These are phyloP conservation scores for Ganoderma lingzhi DNA, from an alignment of 1,284 basidiomycete genomes.

Conservation along the genomic window DNA sequence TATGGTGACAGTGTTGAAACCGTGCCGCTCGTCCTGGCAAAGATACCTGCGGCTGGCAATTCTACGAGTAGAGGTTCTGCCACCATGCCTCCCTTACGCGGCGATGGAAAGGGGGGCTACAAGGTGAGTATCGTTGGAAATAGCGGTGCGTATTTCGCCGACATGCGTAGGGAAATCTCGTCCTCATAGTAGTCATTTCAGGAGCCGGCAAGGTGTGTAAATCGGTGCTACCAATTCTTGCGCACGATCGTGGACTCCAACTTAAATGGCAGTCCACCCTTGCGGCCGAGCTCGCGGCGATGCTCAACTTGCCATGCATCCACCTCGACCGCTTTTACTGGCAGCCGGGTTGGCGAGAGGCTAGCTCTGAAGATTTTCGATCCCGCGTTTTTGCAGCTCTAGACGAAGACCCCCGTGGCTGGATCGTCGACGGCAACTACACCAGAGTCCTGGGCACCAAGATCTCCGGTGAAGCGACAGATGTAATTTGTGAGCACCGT, in stretches of 20 bases:
- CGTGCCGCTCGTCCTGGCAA: not conserved
- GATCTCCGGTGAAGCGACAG: conserved; percentile 54
- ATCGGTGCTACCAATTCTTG: conserved; percentile 13
- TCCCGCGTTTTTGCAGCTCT: conserved; percentile 31
- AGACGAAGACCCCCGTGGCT: conserved; percentile 30
- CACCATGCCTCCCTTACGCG: conserved; percentile 48
- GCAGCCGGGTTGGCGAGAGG: conserved; percentile 36
- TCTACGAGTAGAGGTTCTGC: too few relatives aligned
- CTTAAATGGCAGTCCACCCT: conserved; percentile 54
- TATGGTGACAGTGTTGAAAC: not conserved
- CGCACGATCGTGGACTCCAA: not conserved
- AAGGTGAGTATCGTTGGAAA: conserved; percentile 62
- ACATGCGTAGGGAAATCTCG: not conserved
- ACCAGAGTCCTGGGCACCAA: conserved; percentile 32
- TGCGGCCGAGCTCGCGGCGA: conserved; percentile 50
- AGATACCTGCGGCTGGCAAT: not conserved
- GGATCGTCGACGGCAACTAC: conserved; percentile 43
- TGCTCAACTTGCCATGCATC: conserved; percentile 46
- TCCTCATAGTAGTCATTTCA: not conserved
- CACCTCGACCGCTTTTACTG: conserved; percentile 37
- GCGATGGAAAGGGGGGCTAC: conserved; percentile 56
- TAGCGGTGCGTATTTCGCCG: conserved; percentile 50
- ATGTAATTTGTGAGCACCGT: conserved; percentile 63
- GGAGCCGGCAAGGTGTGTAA: conserved; percentile 27
- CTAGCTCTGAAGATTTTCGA: conserved; percentile 33